Evolutionary conservation across 768 basidiomycete species (phyloP), one percentile per base, ranked within the genome.

Genomic region (Amanita inopinata): DNA sequence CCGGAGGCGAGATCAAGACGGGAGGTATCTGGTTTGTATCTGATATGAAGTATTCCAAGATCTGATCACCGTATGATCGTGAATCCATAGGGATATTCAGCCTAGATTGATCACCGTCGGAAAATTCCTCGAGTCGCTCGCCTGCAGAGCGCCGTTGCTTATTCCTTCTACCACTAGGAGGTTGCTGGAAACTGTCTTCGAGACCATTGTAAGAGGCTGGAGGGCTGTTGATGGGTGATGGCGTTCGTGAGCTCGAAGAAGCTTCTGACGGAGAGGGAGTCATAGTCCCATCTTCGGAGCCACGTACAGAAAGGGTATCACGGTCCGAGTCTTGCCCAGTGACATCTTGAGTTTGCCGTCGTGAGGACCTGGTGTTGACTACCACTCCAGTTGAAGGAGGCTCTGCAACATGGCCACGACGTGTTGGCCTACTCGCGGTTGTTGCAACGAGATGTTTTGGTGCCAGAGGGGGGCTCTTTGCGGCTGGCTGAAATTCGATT

Each of bases 11-110:
- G 47, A 94, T 80, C 51, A 99, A 80, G 45, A 96, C 67, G 17
- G 76, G 71, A 6, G 96, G 96, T 22, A 93, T 80, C 56, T 90
- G 85, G 48, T 86, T 84, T 30, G 91, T 87, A 62, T 99, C 96
- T 33, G 94, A 94, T 51, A 99, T 91, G 61, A 98, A 99, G 65
- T 96, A 98, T 65, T 97, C 94, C 52, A 99, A 71, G 46, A 99
- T 91, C 58, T 91, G 87, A 62, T 98, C 93, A 25, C 83, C 90
- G 56, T 98, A 97, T n/a, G 75, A 68, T 31, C 80, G 71, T 22
- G 74, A 64, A 49, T 82, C 81, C 37, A 61, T 61, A 3, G 49
- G 46, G 17, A 72, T 75, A 49, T 75, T 79, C 45, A 61, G 46
- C 32, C 58, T 68, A 3, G 49, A 43, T 14, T 54, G 53, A 28